Evolutionary conservation across 192 early-diverging fungal species (phyloP).

Genomic region (Coemansia sp.): DNA sequence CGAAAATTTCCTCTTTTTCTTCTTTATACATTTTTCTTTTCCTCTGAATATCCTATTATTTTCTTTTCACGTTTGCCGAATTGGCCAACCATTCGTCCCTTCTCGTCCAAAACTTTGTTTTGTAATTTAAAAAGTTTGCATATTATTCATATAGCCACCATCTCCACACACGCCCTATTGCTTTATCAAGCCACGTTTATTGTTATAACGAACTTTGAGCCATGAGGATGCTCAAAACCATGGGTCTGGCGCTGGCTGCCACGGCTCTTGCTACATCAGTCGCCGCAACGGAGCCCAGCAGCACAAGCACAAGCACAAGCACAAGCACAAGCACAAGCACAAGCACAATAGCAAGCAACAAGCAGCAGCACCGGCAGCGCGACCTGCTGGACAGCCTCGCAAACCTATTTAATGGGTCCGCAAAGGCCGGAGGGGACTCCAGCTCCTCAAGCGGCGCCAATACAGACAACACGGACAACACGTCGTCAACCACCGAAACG

Average conservation of each 20-base stretch:
- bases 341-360: not conserved
- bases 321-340: not conserved
- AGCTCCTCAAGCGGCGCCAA: not conserved
- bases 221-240: conserved; percentile 18
- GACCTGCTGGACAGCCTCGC: conserved; percentile 20
- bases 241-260: conserved; percentile 41
- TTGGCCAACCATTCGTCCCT: not conserved
- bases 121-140: conserved; percentile 7
- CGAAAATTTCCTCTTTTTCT: not conserved
- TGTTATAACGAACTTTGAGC: not conserved
- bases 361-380: conserved; percentile 6
- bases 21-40: not conserved
- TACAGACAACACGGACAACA: conserved; percentile 12
- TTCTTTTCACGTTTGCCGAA: not conserved
- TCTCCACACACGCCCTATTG: not conserved
- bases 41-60: not conserved
- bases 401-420: conserved; percentile 9
- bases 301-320: not conserved
- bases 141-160: conserved; percentile 5
- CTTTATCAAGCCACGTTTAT: not conserved
- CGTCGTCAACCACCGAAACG: not conserved
- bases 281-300: not conserved
- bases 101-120: not conserved
- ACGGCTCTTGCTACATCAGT: conserved; percentile 3
- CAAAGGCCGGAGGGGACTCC: conserved; percentile 1